Conservation (phyloP, 2,329 filamentous ascomycete species). For the Alternaria triticina region DNA sequence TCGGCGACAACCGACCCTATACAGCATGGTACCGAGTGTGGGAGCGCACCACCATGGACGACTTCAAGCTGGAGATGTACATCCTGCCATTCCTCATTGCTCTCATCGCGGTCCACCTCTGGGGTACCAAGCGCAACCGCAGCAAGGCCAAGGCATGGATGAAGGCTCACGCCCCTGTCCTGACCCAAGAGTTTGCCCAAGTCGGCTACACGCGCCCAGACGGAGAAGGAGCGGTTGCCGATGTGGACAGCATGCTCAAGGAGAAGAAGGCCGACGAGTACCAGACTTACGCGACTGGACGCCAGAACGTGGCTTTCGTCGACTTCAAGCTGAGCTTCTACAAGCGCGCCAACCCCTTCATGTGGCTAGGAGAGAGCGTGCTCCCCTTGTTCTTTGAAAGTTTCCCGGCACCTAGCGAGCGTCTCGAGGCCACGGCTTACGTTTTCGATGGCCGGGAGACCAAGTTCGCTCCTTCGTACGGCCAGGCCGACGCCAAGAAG, state of each 20-base stretch:
- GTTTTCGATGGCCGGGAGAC: slow-evolving; percentile 92
- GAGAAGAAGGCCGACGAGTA: slow-evolving; percentile 90
- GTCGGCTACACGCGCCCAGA: slow-evolving; percentile 71
- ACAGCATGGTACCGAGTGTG: slow-evolving; percentile 98
- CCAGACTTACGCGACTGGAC: slow-evolving; percentile 84
- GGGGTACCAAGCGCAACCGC: slow-evolving; percentile 81
- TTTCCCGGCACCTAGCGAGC: slow-evolving; percentile 72
- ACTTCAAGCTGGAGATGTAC: slow-evolving; percentile 87
- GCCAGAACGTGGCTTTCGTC: slow-evolving; percentile 90
- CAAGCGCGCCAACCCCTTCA: slow-evolving; percentile 85
- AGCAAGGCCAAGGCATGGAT: slow-evolving; percentile 83
- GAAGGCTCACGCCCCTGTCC: slow-evolving; percentile 70
- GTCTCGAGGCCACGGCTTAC: slow-evolving; percentile 78
- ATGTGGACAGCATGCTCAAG: slow-evolving; percentile 70
- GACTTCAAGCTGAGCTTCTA: slow-evolving; percentile 82
- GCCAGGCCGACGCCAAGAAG: slow-evolving; percentile 68
- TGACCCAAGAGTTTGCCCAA: slow-evolving; percentile 82
- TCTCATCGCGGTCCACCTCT: slow-evolving; percentile 78
- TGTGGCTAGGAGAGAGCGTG: slow-evolving; percentile 69
- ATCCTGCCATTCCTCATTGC: slow-evolving; percentile 77
- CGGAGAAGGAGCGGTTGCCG: slow-evolving; percentile 44
- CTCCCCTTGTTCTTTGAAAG: slow-evolving; percentile 82
- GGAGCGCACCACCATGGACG: slow-evolving; percentile 81
- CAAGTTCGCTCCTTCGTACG: slow-evolving; percentile 71
- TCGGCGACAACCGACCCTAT: slow-evolving; percentile 65